These are phyloP conservation scores for Pittosporum tobira DNA, from an alignment of 129 eudicot species.

Conservation along the genomic window DNA sequence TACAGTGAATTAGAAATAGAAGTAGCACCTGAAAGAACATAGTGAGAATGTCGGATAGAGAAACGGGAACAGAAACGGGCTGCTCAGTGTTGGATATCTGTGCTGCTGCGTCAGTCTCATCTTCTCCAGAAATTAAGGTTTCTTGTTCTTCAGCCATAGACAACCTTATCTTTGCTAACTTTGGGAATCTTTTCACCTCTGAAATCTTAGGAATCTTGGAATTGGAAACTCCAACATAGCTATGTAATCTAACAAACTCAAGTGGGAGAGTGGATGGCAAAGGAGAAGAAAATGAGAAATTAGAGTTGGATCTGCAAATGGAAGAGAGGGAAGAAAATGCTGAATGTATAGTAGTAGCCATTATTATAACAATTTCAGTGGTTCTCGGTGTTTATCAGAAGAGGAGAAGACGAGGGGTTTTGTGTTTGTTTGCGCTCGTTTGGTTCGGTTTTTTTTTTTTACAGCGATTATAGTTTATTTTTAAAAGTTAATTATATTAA, in stretches of 20 bases:
- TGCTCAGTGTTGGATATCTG: constrained; percentile 28
- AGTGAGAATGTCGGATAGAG: constrained; percentile 75
- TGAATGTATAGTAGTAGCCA: too few relatives aligned
- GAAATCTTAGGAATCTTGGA: constrained; percentile 12
- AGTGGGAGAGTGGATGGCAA: constrained; percentile 7
- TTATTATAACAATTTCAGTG: too few relatives aligned
- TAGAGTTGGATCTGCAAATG: constrained; percentile 24
- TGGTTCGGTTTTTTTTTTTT: too few relatives aligned
- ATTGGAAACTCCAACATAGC: constrained; percentile 12
- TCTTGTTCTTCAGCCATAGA: constrained; percentile 30
- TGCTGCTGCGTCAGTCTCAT: constrained; percentile 22
- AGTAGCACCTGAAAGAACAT: constrained; percentile 75
- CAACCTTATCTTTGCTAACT: constrained; percentile 27
- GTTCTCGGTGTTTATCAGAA: too few relatives aligned
- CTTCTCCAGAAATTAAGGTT: constrained; percentile 32
- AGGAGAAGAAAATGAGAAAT: not conserved
- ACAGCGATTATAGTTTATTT: too few relatives aligned
- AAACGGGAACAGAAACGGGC: constrained; percentile 77
- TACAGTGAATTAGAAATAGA: too few relatives aligned
- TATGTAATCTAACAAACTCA: constrained; percentile 5
- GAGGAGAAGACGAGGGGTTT: too few relatives aligned
- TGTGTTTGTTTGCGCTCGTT: too few relatives aligned
- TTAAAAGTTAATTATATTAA: too few relatives aligned
- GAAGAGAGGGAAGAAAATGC: constrained; percentile 27
- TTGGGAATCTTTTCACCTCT: constrained; percentile 8